phyloP scores from a whole-genome alignment of 139 green algal genomes.

The Chlorella sorokiniana region DNA sequence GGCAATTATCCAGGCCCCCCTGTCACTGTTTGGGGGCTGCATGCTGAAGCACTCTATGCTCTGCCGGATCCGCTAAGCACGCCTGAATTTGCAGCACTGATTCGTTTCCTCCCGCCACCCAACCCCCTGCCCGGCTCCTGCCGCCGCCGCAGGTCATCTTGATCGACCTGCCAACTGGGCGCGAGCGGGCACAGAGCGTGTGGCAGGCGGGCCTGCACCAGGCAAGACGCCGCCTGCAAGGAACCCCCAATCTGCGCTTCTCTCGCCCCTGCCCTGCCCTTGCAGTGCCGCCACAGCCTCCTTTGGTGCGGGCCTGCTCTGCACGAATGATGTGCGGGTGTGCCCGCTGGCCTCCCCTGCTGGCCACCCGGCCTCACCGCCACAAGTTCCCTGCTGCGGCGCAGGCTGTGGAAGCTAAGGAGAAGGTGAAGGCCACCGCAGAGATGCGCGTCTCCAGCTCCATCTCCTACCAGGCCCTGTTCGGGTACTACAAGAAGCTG shows the following conservation, averaged over 20 bases:
- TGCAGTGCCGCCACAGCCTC: neutral
- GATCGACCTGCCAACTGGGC: conserved; percentile 65
- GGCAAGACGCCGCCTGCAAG: conserved; percentile 11
- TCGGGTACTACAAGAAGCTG: conserved; percentile 70
- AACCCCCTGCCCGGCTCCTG: neutral
- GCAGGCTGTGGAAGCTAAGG: conserved; percentile 78
- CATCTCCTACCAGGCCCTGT: conserved; percentile 78
- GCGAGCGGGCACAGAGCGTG: conserved; percentile 43
- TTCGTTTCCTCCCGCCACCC: neutral
- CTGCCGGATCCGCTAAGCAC: neutral
- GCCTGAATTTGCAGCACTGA: neutral
- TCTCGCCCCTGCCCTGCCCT: too few species aligned
- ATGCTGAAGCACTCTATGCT: neutral
- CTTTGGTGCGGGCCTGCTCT: too few species aligned
- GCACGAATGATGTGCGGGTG: too few species aligned
- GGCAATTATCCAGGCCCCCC: too few species aligned
- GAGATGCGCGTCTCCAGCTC: conserved; percentile 37
- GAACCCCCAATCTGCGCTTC: neutral
- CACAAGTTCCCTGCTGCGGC: neutral
- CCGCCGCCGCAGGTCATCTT: conserved; percentile 53
- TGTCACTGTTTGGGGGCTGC: too few species aligned
- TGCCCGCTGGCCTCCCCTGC: too few species aligned
- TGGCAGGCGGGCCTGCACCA: conserved; percentile 76
- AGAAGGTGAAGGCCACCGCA: conserved; percentile 50
- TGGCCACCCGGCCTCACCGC: neutral